Evolutionary conservation across 805 yeast species (phyloP), one percentile per base, ranked within the genome.

Genomic region (Kockiozyma suomiensis): DNA sequence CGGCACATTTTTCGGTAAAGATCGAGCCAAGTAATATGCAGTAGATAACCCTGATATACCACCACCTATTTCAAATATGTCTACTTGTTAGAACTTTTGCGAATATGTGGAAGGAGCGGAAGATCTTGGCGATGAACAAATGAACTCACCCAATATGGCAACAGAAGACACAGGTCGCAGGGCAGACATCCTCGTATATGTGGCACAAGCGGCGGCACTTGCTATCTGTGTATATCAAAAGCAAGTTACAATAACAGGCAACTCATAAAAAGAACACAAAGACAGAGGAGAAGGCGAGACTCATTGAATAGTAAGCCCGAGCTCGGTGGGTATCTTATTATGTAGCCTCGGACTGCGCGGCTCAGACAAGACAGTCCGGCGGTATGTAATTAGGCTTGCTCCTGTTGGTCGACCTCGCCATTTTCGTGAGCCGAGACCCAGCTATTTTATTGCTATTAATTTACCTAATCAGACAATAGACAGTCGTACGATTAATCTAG

Each of bases 41-140:
- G 82, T 88, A 1, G 90, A 77, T 2, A 94, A 76, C 0, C 97
- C 97, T 0, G 97, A 87, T 1, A 93, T 82, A 0, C 99, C 99
- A 0, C 88, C 86, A 0, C 99, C 99, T 64, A 38, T 15, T n/a
- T 21, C 21, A 49, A 37, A 37, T 5, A 35, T 3, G 2, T n/a
- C 13, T 38, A 17, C 7, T 38, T 38, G 19, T 15, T 17, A 38
- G 19, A 5, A 17, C 7, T 38, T 38, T 7, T 15, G 10, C 13
- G 19, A 5, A 15, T 38, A 21, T 13, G 42, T 5, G 41, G 19
- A 37, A n/a, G n/a, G 15, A 23, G n/a, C 15, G n/a, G 26, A 41
- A 41, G 12, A 41, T n/a, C 26, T 6, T 12, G 46, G 46, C 23
- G 19, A 17, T 21, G 46, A 45, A 15, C 3, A 21, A 38, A 5